These are phyloP conservation scores for Pyropia yezoensis DNA, from an alignment of 23 red algal genomes.

Conservation along the genomic window DNA sequence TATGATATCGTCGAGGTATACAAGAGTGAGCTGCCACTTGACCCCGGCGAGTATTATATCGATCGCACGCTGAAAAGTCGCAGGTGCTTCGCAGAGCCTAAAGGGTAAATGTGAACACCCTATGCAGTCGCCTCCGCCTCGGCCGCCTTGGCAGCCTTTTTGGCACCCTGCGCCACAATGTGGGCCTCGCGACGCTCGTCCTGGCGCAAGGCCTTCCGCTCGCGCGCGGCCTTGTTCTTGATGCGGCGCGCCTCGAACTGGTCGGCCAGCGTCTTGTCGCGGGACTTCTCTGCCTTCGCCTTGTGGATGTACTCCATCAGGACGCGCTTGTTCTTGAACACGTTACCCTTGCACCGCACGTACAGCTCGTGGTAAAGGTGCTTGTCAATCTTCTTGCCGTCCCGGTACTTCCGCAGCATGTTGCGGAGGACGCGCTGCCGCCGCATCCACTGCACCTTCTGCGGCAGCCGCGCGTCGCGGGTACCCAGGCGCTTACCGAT, in stretches of 20 bases:
- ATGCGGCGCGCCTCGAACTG: constrained; percentile 82
- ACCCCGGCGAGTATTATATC: too few relatives aligned
- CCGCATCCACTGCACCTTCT: constrained; percentile 91
- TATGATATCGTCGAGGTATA: too few relatives aligned
- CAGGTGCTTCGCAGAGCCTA: too few relatives aligned
- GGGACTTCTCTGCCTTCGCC: constrained; percentile 86
- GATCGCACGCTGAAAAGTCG: too few relatives aligned
- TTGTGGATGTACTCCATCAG: constrained; percentile 97
- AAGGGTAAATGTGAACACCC: too few relatives aligned
- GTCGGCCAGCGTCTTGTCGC: constrained; percentile 60
- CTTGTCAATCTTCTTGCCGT: constrained; percentile 87
- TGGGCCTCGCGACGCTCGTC: constrained; percentile 68
- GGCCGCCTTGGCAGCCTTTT: too few relatives aligned
- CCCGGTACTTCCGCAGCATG: constrained; percentile 91
- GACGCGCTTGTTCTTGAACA: constrained; percentile 99
- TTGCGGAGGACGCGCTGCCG: constrained; percentile 87
- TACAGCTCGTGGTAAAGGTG: constrained; percentile 97
- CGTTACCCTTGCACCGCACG: constrained; percentile 96
- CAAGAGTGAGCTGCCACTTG: too few relatives aligned
- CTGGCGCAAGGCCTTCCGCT: constrained; percentile 63
- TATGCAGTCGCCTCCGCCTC: too few relatives aligned
- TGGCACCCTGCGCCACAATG: constrained; percentile 3
- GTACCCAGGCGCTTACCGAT: constrained; percentile 93
- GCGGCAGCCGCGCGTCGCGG: constrained; percentile 85
- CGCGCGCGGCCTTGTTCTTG: constrained; percentile 75